These are phyloP conservation scores for Rhinocladiella similis DNA, from an alignment of 2,329 filamentous ascomycete genomes.

Conservation along the genomic window DNA sequence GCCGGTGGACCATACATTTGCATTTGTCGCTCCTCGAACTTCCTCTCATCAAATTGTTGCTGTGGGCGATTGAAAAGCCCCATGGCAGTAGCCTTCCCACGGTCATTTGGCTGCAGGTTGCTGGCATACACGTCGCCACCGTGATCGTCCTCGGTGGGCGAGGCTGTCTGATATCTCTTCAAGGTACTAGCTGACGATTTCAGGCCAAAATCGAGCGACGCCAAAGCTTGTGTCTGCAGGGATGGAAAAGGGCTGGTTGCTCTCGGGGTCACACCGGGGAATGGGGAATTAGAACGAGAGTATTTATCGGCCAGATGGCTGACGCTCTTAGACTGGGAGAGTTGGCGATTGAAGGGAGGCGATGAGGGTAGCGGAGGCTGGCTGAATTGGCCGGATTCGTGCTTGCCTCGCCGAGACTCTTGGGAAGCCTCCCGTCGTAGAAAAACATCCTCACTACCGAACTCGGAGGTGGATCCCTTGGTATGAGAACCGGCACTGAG, in stretches of 20 bases:
- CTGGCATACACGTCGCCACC: constrained; percentile 62
- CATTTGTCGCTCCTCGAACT: constrained; percentile 78
- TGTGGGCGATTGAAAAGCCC: constrained; percentile 71
- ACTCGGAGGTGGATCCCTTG: constrained; percentile 11
- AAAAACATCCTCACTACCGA: constrained; percentile 17
- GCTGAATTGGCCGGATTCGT: constrained; percentile 5
- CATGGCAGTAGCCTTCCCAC: constrained; percentile 77
- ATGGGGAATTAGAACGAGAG: constrained; percentile 37
- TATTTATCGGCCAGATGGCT: constrained; percentile 62
- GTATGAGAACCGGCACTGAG: constrained; percentile 17
- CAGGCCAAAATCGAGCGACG: constrained; percentile 26
- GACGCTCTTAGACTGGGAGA: constrained; percentile 56
- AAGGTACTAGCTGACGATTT: constrained; percentile 10
- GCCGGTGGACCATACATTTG: constrained; percentile 69
- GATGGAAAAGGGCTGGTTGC: constrained; percentile 46
- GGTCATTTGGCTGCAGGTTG: constrained; percentile 71
- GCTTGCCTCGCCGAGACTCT: constrained; percentile 18
- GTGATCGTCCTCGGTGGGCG: constrained; percentile 48
- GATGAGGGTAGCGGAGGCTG: constrained; percentile 27
- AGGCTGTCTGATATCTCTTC: constrained; percentile 25
- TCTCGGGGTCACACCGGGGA: constrained; percentile 32
- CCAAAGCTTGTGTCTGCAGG: constrained; percentile 32
- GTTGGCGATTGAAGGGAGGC: constrained; percentile 11
- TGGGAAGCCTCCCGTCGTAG: constrained; percentile 18
- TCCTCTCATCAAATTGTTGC: constrained; percentile 78